Base-by-base conservation (phyloP, 164 flowering plant genomes). In the Santalum album region DNA sequence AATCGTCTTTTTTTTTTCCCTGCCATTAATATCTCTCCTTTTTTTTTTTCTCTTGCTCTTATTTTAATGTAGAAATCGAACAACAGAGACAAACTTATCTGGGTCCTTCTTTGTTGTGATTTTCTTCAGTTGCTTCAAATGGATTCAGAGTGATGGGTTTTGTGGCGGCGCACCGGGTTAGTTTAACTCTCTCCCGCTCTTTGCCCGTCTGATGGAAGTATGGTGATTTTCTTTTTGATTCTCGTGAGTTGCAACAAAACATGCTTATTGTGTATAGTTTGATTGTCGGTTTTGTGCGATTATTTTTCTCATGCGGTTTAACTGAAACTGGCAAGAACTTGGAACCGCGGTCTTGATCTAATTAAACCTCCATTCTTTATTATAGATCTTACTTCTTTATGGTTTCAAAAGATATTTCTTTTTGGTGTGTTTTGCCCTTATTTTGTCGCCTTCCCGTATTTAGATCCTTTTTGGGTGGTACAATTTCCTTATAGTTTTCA, bases 71-170 rank as follows among this genome's bases (percentile, higher is more conserved):
- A 36, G 12, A 26, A n/a, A n/a, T 12, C 40, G 27, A 50, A 36
- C 52, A 22, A 35, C 38, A 45, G 48, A 2, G 17, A 36, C 27
- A 23, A 46, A 58, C 36, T 55, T 26, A 55, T 51, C 39, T 65
- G 57, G 60, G 55, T 49, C 5, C 27, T 59, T 16, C 46, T 24
- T 15, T 15, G 51, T 52, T 53, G 32, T 27, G 10, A 12, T 22
- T 26, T 44, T 60, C 11, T 9, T 44, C 25, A 18, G 25, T 39
- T 40, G 20, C 12, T 26, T 56, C 51, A 25, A 7, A 22, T 54
- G 51, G 64, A 65, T 60, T 66, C 48, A 29, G 32, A 52, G 39
- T 52, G 47, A 56, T 52, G 65, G 61, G 60, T 55, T 56, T 60
- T 47, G 21, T 51, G 57, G 10, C 23, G 25, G 64, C 60, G 42